Conservation (phyloP, 2,329 filamentous ascomycete species). For the Orbilia ellipsospora region DNA sequence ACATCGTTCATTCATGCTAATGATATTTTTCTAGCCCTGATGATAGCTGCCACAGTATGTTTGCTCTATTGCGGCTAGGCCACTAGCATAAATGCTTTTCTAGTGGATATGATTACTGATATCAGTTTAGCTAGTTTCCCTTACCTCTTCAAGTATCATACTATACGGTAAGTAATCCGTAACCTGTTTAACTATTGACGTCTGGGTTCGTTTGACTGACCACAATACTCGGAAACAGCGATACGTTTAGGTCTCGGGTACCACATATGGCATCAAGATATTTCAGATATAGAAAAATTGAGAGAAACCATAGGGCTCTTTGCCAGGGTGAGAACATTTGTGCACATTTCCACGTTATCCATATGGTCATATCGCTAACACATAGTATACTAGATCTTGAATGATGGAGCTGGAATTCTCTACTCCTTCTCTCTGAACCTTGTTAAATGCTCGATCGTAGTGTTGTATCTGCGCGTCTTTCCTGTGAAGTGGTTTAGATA, state of each 20-base stretch:
- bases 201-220: too few relatives aligned
- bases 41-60: constrained; percentile 52
- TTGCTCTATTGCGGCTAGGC: neutral
- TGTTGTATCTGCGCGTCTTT: constrained; percentile 46
- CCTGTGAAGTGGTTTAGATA: constrained; percentile 45
- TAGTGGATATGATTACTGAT: neutral
- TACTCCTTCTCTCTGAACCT: constrained; percentile 49
- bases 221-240: constrained; percentile 7
- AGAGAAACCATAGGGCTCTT: constrained; percentile 33
- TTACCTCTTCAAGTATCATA: constrained; percentile 49
- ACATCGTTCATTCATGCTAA: neutral
- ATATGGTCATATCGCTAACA: neutral
- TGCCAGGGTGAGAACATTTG: constrained; percentile 23
- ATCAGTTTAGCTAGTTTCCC: constrained; percentile 34
- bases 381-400: constrained; percentile 19
- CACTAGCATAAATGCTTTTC: neutral
- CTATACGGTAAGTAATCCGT: constrained; percentile 38
- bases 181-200: neutral
- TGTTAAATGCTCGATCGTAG: constrained; percentile 46
- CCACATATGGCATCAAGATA: constrained; percentile 48
- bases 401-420: constrained; percentile 44
- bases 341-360: neutral
- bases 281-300: constrained; percentile 28
- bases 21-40: constrained; percentile 18
- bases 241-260: constrained; percentile 42